A percentile compares a stretch with the other conserved stretches of the same genome.
Evolutionary conservation across 192 early-diverging fungal genomes (phyloP).

Genomic region (Coemansia nantahalensis): DNA sequence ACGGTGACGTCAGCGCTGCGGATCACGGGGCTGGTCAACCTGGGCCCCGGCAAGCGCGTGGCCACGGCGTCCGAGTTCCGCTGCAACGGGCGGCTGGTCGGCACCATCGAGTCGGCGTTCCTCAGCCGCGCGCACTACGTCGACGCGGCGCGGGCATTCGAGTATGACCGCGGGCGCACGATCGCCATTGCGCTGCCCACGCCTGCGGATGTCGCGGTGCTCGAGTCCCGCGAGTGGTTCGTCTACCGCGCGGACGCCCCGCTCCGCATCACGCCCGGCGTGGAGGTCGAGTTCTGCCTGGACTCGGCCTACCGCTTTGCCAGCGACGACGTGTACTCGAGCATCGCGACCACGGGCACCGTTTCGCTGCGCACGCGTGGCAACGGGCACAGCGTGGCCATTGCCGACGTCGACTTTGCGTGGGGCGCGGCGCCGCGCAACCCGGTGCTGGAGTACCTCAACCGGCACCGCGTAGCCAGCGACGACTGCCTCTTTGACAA

Average conservation of each 20-base stretch:
- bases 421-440: conserved; percentile 70
- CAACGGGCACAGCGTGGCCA: conserved; percentile 61
- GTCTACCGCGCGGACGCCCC: conserved; percentile 11
- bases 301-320: conserved; percentile 66
- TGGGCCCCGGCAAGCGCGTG: conserved; percentile 76
- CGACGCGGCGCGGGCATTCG: conserved; percentile 76
- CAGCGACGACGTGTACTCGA: conserved; percentile 57
- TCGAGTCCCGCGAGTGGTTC: conserved; percentile 85
- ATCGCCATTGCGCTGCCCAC: conserved; percentile 63
- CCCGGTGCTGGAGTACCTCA: conserved; percentile 76
- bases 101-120: neutral
- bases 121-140: conserved; percentile 57
- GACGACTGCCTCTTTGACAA: conserved; percentile 71
- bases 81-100: neutral
- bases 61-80: neutral
- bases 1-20: conserved; percentile 64
- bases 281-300: conserved; percentile 76
- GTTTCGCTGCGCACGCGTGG: conserved; percentile 54
- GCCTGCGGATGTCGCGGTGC: conserved; percentile 69
- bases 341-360: conserved; percentile 68
- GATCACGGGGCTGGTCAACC: conserved; percentile 76
- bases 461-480: conserved; percentile 64
- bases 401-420: conserved; percentile 74
- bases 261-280: conserved; percentile 48
- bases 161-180: conserved; percentile 60